These are phyloP conservation scores for Cryptosporidium viatorum DNA, from an alignment of 169 alveolate species.

Conservation along the genomic window DNA sequence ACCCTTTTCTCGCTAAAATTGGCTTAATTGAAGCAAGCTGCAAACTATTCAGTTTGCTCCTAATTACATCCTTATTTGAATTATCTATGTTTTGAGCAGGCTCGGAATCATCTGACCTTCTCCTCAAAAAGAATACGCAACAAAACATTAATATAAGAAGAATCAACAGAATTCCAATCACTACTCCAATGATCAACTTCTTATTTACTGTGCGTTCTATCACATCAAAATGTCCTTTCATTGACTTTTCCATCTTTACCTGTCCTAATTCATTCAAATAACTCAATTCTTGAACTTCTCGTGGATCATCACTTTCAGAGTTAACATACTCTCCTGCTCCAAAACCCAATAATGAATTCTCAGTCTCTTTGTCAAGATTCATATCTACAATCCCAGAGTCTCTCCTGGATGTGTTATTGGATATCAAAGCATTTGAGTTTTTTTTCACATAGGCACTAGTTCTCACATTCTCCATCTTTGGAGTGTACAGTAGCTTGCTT, in stretches of 20 bases:
- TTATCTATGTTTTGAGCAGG: neutral
- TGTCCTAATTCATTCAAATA: neutral
- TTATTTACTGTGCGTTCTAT: neutral
- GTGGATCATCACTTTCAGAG: neutral
- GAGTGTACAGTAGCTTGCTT: neutral
- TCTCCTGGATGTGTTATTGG: neutral
- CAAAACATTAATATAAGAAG: slow-evolving; percentile 1
- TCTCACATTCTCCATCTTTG: slow-evolving; percentile 43
- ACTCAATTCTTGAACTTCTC: neutral
- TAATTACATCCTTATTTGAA: slow-evolving; percentile 10
- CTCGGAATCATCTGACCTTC: neutral
- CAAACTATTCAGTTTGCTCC: neutral
- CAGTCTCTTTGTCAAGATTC: neutral
- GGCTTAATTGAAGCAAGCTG: slow-evolving; percentile 47
- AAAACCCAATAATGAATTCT: slow-evolving; percentile 56
- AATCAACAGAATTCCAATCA: slow-evolving; percentile 10
- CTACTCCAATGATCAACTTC: neutral
- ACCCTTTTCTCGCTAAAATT: slow-evolving; percentile 43
- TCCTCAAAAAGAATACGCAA: slow-evolving; percentile 6
- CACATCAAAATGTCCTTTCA: neutral
- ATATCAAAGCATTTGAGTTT: neutral
- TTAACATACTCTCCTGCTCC: slow-evolving; percentile 66
- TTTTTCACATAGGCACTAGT: slow-evolving; percentile 29
- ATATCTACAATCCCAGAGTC: neutral
- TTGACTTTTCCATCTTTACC: slow-evolving; percentile 4